Conservation (phyloP, 805 yeast genomes). For the Kodamaea laetipori region DNA sequence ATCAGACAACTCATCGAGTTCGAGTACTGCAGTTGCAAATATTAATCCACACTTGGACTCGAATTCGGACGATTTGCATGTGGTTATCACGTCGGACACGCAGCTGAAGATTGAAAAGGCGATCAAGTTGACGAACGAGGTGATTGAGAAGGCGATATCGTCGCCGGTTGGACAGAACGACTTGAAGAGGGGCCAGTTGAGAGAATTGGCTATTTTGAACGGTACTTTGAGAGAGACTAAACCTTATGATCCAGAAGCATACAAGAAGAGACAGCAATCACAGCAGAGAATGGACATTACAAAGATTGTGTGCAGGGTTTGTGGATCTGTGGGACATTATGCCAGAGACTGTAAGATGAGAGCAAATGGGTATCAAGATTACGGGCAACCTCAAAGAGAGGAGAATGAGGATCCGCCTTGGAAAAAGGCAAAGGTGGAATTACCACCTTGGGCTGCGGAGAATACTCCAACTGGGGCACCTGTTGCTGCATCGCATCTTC, state of each 20-base stretch:
- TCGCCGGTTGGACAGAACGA: constrained; percentile 95
- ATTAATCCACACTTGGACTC: constrained; percentile 26
- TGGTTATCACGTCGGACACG: constrained; percentile 79
- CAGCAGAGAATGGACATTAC: constrained; percentile 47
- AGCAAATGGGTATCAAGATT: background rate
- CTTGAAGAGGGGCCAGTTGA: constrained; percentile 82
- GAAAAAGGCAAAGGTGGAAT: constrained; percentile 27
- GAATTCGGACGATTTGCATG: constrained; percentile 76
- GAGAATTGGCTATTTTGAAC: constrained; percentile 89
- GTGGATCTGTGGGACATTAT: constrained; percentile 85
- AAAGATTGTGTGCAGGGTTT: constrained; percentile 65
- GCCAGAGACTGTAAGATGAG: constrained; percentile 78
- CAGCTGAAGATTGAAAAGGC: constrained; percentile 79
- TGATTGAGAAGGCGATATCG: constrained; percentile 79
- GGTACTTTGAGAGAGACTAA: constrained; percentile 89
- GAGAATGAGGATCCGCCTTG: constrained; percentile 27
- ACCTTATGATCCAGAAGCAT: constrained; percentile 49
- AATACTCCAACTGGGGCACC: constrained; percentile 16
- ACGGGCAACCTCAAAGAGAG: background rate
- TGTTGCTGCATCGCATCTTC: constrained; percentile 22
- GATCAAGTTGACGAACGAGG: constrained; percentile 66
- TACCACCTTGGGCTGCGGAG: constrained; percentile 29
- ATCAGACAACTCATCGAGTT: constrained; percentile 42
- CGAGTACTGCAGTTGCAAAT: constrained; percentile 21
- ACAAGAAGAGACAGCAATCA: constrained; percentile 33